These are phyloP conservation scores for Diaporthe australafricana DNA, from an alignment of 2,329 filamentous ascomycete species.

Conservation along the genomic window DNA sequence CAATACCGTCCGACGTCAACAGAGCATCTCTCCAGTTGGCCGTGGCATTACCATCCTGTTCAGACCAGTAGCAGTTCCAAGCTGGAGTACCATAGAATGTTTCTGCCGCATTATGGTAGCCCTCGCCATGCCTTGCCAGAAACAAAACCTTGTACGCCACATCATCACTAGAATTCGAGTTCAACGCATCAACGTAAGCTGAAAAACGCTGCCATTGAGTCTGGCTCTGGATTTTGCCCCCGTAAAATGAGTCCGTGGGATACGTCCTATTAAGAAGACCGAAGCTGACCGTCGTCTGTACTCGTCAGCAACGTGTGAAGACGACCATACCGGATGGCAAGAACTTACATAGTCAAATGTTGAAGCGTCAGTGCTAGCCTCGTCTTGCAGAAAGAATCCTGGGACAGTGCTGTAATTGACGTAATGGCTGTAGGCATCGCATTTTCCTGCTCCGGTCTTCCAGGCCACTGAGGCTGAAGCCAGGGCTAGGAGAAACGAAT, in stretches of 20 bases:
- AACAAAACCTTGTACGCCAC: conserved; percentile 75
- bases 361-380: conserved; percentile 38
- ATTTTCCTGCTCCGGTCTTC: conserved; percentile 15
- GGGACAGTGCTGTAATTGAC: conserved; percentile 64
- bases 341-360: conserved; percentile 74
- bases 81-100: conserved; percentile 74
- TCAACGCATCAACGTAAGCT: conserved; percentile 67
- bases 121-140: conserved; percentile 78
- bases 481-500: conserved; percentile 1
- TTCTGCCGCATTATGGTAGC: conserved; percentile 73
- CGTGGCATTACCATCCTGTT: conserved; percentile 72
- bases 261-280: conserved; percentile 74
- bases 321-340: no score
- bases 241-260: conserved; percentile 60
- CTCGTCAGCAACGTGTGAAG: background rate
- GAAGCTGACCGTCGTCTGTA: conserved; percentile 70
- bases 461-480: conserved; percentile 19
- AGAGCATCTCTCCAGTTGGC: conserved; percentile 72
- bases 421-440: conserved; percentile 43
- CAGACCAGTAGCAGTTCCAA: conserved; percentile 79
- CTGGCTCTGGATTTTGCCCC: conserved; percentile 51
- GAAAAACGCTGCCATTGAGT: conserved; percentile 76
- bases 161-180: conserved; percentile 55
- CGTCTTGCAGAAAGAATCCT: conserved; percentile 1
- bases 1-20: conserved; percentile 62